Percentiles rank a stretch among this genome's conserved stretches.
Conservation (phyloP, 495 filamentous ascomycete species). For the Xylaria cubensis region DNA sequence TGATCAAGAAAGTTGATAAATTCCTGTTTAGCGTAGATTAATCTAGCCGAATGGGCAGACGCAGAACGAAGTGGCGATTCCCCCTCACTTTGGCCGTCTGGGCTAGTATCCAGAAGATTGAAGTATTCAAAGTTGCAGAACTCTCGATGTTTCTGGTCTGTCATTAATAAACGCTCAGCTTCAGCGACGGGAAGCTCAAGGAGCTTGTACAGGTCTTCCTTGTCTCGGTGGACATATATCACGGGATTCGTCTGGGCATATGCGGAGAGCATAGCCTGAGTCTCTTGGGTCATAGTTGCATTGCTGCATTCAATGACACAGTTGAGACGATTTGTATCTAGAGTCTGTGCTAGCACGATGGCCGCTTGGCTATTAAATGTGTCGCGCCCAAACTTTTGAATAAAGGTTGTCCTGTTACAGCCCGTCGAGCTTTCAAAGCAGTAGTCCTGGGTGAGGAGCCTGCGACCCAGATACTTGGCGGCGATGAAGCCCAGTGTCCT, state of each 20-base stretch:
- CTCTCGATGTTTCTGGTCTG: constrained; percentile 59
- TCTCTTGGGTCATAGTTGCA: constrained; percentile 58
- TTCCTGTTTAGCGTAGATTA: constrained; percentile 76
- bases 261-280: constrained; percentile 63
- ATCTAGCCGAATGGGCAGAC: constrained; percentile 55
- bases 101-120: constrained; percentile 65
- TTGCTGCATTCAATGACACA: constrained; percentile 77
- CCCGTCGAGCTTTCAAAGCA: constrained; percentile 73
- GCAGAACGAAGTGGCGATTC: constrained; percentile 56
- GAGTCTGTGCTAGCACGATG: constrained; percentile 68
- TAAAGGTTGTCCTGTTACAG: constrained; percentile 64
- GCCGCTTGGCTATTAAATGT: constrained; percentile 68
- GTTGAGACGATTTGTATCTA: constrained; percentile 65
- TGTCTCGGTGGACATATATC: constrained; percentile 74
- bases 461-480: constrained; percentile 71
- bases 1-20: constrained; percentile 75
- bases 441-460: constrained; percentile 74
- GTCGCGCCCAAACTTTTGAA: constrained; percentile 63
- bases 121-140: constrained; percentile 85
- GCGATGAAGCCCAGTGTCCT: constrained; percentile 78
- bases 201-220: constrained; percentile 67
- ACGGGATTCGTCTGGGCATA: constrained; percentile 73
- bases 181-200: constrained; percentile 62
- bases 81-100: constrained; percentile 46
- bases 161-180: constrained; percentile 59